Evolutionary conservation across 2,329 filamentous ascomycete species (phyloP).

Genomic region (Botryotinia calthae): DNA sequence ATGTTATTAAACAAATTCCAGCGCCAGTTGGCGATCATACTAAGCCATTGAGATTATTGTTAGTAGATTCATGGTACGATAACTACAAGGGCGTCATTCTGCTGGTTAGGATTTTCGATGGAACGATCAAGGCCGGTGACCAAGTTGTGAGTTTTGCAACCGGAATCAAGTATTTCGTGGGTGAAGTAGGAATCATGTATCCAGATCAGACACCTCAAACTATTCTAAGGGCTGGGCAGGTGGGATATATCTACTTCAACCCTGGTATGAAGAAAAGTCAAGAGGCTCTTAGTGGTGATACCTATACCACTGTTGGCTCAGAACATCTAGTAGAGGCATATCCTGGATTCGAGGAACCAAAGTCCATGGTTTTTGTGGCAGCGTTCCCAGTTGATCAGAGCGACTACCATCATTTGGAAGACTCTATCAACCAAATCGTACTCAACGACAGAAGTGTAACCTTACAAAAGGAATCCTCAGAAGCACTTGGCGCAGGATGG

Average conservation of each 20-base stretch:
- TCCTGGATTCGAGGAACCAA: slow-evolving; percentile 93
- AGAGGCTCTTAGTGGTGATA: slow-evolving; percentile 95
- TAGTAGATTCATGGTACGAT: slow-evolving; percentile 98
- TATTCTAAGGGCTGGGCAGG: slow-evolving; percentile 81
- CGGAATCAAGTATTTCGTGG: slow-evolving; percentile 83
- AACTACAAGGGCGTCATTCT: slow-evolving; percentile 92
- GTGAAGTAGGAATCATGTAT: slow-evolving; percentile 96
- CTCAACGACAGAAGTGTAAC: slow-evolving; percentile 95
- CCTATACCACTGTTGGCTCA: slow-evolving; percentile 77
- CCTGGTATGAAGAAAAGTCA: slow-evolving; percentile 97
- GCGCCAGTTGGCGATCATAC: slow-evolving; percentile 69
- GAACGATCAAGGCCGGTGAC: slow-evolving; percentile 77
- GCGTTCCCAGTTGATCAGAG: slow-evolving; percentile 91
- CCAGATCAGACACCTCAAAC: slow-evolving; percentile 81
- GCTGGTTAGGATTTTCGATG: slow-evolving; percentile 88
- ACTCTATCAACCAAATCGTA: slow-evolving; percentile 90
- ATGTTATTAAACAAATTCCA: slow-evolving; percentile 81
- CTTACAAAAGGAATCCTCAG: slow-evolving; percentile 88
- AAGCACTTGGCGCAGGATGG: slow-evolving; percentile 92
- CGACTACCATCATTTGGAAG: slow-evolving; percentile 82
- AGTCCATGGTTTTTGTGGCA: slow-evolving; percentile 98
- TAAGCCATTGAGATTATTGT: slow-evolving; percentile 75
- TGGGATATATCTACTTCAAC: slow-evolving; percentile 96
- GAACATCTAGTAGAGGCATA: slow-evolving; percentile 76
- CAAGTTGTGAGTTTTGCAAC: slow-evolving; percentile 86